These are phyloP conservation scores for Boletus tomentosulus DNA, from an alignment of 768 basidiomycete genomes.

Conservation along the genomic window DNA sequence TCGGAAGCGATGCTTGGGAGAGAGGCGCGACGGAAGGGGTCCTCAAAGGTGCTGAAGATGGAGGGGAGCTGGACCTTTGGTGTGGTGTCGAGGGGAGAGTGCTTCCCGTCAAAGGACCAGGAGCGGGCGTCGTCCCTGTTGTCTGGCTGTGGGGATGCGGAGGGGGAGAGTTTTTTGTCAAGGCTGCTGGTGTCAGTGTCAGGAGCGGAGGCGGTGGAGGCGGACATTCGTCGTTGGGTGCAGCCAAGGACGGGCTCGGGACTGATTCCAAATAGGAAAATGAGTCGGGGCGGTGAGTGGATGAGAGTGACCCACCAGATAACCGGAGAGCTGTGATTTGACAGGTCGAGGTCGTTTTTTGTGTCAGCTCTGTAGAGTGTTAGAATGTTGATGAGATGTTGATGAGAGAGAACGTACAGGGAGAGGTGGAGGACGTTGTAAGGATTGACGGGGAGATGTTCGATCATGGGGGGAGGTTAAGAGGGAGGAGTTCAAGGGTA, in stretches of 20 bases:
- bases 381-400: not conserved
- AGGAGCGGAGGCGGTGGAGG: slow-evolving; percentile 62
- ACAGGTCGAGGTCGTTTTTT: slow-evolving; percentile 42
- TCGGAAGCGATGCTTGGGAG: slow-evolving; percentile 59
- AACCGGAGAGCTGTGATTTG: slow-evolving; percentile 43
- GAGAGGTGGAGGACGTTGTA: slow-evolving; percentile 64
- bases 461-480: slow-evolving; percentile 45
- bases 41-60: slow-evolving; percentile 68
- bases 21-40: slow-evolving; percentile 59
- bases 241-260: slow-evolving; percentile 53
- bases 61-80: slow-evolving; percentile 66
- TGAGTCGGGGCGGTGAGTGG: slow-evolving; percentile 11
- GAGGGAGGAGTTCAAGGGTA: slow-evolving; percentile 20
- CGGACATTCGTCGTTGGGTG: slow-evolving; percentile 66
- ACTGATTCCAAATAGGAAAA: slow-evolving; percentile 23
- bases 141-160: slow-evolving; percentile 46
- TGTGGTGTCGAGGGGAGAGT: slow-evolving; percentile 39
- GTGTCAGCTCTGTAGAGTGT: slow-evolving; percentile 32
- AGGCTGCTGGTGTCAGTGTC: slow-evolving; percentile 56
- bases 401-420: slow-evolving; percentile 35
- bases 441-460: slow-evolving; percentile 48
- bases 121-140: slow-evolving; percentile 11
- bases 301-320: slow-evolving; percentile 38
- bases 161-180: slow-evolving; percentile 60
- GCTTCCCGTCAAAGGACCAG: slow-evolving; percentile 37